Percentiles rank a stretch among this genome's conserved stretches.
Conservation (phyloP, 176 grass and related monocot genomes). For the sorghum (Sorghum bicolor) region DNA sequence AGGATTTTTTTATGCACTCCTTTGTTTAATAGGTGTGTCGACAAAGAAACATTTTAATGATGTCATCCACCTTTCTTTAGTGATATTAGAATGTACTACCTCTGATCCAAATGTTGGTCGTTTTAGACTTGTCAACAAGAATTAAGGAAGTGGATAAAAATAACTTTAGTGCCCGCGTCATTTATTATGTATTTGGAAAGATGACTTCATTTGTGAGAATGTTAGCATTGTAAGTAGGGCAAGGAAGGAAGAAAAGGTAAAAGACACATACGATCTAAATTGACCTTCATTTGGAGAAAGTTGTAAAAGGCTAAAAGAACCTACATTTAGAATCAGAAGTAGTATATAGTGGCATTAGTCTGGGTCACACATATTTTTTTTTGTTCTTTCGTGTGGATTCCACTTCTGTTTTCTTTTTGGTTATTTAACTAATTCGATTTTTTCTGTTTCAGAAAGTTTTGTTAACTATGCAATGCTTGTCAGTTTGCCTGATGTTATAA, state of each 20-base stretch:
- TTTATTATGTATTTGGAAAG: background rate
- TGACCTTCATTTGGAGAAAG: background rate
- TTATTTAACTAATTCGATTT: background rate
- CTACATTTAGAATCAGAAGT: background rate
- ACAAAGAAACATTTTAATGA: background rate
- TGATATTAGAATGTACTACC: background rate
- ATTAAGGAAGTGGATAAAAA: background rate
- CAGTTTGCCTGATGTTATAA: slow-evolving; percentile 8
- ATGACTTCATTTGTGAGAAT: background rate
- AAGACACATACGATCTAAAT: too few relatives aligned
- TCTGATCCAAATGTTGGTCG: background rate
- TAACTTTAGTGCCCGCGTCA: background rate
- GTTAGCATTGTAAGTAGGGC: too few relatives aligned
- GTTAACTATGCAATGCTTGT: background rate
- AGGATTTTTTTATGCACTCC: background rate
- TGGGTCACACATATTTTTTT: background rate
- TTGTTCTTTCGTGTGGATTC: background rate
- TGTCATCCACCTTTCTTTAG: background rate
- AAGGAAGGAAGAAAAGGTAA: too few relatives aligned
- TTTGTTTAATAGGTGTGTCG: slow-evolving; percentile 25
- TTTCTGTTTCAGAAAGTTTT: slow-evolving; percentile 1
- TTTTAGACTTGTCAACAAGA: background rate
- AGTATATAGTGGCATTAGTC: slow-evolving; percentile 8
- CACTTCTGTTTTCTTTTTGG: slow-evolving; percentile 3
- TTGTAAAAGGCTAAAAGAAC: background rate